Evolutionary conservation across 176 grass and related monocot genomes (phyloP), one percentile per base, ranked within the genome.

Genomic region (Avena atlantica): DNA sequence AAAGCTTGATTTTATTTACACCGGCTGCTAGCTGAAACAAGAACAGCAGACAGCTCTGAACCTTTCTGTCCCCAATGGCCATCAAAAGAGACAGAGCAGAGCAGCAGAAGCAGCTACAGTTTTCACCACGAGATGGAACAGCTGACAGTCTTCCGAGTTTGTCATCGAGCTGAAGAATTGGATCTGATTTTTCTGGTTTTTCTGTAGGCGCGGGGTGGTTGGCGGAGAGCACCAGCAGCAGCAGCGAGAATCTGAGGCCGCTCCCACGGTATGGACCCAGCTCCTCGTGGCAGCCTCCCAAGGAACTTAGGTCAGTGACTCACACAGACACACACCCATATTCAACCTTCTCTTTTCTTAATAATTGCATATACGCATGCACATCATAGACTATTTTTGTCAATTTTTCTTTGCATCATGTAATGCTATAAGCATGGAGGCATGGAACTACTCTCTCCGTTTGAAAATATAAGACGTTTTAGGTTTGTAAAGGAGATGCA

Each of bases 261-360:
- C 63, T 59, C 12, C 82, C 50, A 1, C 74, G 78, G 52, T 58
- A 79, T 67, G 91, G 89, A 29, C 70, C 78, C 7, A 8, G 49
- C 9, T 47, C 86, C 9, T 87, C 92, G 78, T 90, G 87, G 67
- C 84, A 59, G 29, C 86, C 89, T 89, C 83, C 89, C 45, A 91
- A 81, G 59, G 82, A 90, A 12, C 92, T 96, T 72, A 86, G 93
- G 96, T 98, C 78, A 85, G 44, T 60, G 50, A 77, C 73, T 76
- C 42, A 72, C 37, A 44, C 34, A 25, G 25, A 1, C 5, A 40
- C 31, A 74, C 42, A 25, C 73, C 1, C 27, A 0, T 21, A 23
- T 17, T 68, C 6, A 3, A 3, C 15, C 1, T 1, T 14, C 2
- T 48, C 72, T 24, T 75, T 81, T 68, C 79, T 65, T 72, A 13